These are phyloP conservation scores for Cutaneotrichosporon curvatum DNA, from an alignment of 1,284 basidiomycete genomes.

Conservation along the genomic window DNA sequence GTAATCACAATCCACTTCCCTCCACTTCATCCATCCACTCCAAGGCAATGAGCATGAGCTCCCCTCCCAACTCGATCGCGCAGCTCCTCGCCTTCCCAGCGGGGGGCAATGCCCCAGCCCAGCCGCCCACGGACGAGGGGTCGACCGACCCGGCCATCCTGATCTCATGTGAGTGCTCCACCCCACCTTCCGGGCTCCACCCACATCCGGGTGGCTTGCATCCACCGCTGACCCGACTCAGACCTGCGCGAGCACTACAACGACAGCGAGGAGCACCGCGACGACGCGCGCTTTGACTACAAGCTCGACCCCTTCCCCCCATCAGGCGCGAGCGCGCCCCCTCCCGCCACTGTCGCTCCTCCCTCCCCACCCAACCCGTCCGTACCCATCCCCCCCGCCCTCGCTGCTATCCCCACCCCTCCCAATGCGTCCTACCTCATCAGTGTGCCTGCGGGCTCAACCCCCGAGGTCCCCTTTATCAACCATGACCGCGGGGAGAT, in stretches of 20 bases:
- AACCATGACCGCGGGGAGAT: slow-evolving; percentile 34
- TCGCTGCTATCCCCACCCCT: slow-evolving; percentile 13
- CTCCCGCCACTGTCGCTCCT: not conserved
- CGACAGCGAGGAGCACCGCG: not conserved
- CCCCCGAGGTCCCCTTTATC: slow-evolving; percentile 5
- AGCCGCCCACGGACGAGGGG: slow-evolving; percentile 4
- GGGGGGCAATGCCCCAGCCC: not conserved
- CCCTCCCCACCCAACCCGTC: slow-evolving; percentile 18
- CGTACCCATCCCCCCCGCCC: slow-evolving; percentile 17
- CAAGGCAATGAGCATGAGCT: no score
- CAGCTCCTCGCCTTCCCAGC: slow-evolving; percentile 3
- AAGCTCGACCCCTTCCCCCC: not conserved
- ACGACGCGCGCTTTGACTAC: not conserved
- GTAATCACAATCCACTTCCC: slow-evolving; percentile 7
- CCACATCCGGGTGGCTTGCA: no score
- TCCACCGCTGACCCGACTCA: slow-evolving; percentile 2
- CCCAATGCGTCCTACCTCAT: slow-evolving; percentile 7
- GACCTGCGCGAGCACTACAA: slow-evolving; percentile 12
- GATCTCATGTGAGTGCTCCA: slow-evolving; percentile 18
- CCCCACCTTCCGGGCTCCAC: no score
- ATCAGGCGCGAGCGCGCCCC: not conserved
- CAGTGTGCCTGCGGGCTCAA: slow-evolving; percentile 1
- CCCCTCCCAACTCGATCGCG: slow-evolving; percentile 7
- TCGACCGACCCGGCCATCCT: slow-evolving; percentile 6
- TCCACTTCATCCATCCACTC: slow-evolving; percentile 1